Percentiles rank a stretch among this genome's conserved stretches.
Conservation (phyloP, 2,329 filamentous ascomycete genomes). For the Colletotrichum australisinense region DNA sequence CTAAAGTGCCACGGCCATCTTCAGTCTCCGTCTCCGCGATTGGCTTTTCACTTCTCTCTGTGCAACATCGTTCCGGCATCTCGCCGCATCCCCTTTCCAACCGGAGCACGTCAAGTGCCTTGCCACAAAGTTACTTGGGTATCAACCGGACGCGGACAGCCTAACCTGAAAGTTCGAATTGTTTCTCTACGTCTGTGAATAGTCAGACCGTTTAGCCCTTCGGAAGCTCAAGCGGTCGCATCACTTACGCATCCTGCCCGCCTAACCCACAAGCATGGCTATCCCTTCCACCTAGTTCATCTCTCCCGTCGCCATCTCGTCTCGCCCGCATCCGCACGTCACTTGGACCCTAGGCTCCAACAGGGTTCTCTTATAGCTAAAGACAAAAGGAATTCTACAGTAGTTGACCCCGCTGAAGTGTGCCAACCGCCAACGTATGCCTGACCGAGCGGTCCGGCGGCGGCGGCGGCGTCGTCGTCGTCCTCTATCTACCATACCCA, state of each 20-base stretch:
- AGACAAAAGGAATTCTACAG: background rate
- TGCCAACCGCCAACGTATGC: background rate
- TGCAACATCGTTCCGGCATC: slow-evolving; percentile 23
- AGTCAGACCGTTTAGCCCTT: background rate
- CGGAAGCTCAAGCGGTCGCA: background rate
- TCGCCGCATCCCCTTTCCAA: background rate
- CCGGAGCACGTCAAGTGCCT: no score
- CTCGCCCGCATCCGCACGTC: slow-evolving; percentile 12
- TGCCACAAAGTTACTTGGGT: no score
- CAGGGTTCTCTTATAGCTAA: background rate
- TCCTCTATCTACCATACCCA: background rate
- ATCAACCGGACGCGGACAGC: background rate
- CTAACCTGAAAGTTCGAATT: background rate
- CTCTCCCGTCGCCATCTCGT: slow-evolving; percentile 13
- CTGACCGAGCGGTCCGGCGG: background rate
- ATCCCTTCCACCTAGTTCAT: slow-evolving; percentile 18
- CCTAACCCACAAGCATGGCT: background rate
- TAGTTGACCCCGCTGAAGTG: background rate
- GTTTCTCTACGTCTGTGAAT: background rate
- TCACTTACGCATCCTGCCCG: slow-evolving; percentile 2
- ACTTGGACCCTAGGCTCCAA: slow-evolving; percentile 5
- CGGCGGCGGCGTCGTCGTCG: no score
- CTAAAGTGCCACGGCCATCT: background rate
- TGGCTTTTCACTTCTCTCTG: slow-evolving; percentile 8
- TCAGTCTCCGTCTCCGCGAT: background rate